phyloP scores from a whole-genome alignment of 768 basidiomycete genomes.

The Tulasnella sp. region DNA sequence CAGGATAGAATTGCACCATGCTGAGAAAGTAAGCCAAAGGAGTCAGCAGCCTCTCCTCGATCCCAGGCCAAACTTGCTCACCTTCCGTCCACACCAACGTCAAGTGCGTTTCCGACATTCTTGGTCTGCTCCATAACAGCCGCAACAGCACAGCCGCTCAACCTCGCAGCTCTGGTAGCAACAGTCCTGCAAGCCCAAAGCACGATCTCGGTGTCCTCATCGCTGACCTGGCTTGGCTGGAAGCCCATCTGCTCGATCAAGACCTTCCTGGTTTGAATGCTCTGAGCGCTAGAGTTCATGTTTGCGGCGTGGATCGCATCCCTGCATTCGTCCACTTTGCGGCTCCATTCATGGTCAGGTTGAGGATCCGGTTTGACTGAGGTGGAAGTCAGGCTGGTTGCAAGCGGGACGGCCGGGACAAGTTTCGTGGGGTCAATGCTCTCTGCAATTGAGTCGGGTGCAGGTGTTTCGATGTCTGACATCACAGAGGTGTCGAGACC shows the following conservation, averaged over 20 bases:
- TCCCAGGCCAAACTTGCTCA: constrained; percentile 37
- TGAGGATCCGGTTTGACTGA: constrained; percentile 31
- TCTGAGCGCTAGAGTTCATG: constrained; percentile 15
- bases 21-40: constrained; percentile 42
- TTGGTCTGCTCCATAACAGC: constrained; percentile 78
- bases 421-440: constrained; percentile 24
- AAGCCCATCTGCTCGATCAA: constrained; percentile 63
- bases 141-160: constrained; percentile 86
- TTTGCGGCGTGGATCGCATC: constrained; percentile 9
- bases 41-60: neutral
- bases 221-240: constrained; percentile 47
- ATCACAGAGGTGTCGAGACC: constrained; percentile 93
- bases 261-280: constrained; percentile 44
- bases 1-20: constrained; percentile 88
- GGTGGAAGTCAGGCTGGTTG: constrained; percentile 32
- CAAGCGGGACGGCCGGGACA: constrained; percentile 32
- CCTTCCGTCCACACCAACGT: constrained; percentile 94
- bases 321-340: constrained; percentile 24
- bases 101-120: constrained; percentile 46
- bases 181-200: constrained; percentile 76
- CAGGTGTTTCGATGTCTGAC: constrained; percentile 71
- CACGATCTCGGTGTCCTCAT: constrained; percentile 60
- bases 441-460: constrained; percentile 17
- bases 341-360: constrained; percentile 26
- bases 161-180: constrained; percentile 71